phyloP scores from a whole-genome alignment of 129 eudicot genomes.

The Smallanthus sonchifolius region DNA sequence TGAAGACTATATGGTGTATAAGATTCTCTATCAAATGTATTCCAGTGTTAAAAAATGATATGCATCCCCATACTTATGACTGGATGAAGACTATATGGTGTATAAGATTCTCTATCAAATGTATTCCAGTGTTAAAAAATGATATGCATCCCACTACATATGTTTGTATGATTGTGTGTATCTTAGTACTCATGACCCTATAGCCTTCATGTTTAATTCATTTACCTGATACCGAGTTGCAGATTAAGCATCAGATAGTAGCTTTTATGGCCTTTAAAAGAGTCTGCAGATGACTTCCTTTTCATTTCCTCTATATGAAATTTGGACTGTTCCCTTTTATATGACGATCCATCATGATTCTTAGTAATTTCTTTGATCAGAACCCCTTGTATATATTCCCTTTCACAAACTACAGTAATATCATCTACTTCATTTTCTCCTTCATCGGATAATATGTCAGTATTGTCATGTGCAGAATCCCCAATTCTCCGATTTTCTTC shows the following conservation, averaged over 20 bases:
- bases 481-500: constrained; percentile 38
- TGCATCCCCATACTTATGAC: not conserved
- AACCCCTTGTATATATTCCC: constrained; percentile 91
- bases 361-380: constrained; percentile 64
- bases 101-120: not conserved
- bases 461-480: constrained; percentile 32
- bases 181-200: not conserved
- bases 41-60: not conserved
- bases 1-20: not conserved
- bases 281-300: constrained; percentile 50
- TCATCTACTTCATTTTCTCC: constrained; percentile 44
- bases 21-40: not conserved
- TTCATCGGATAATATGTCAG: constrained; percentile 40
- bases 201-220: constrained; percentile 16
- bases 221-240: constrained; percentile 98
- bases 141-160: not conserved
- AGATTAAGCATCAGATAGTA: constrained; percentile 91
- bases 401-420: constrained; percentile 51
- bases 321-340: constrained; percentile 52
- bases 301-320: constrained; percentile 41
- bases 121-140: not conserved
- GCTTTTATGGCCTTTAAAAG: constrained; percentile 66
- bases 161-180: not conserved
- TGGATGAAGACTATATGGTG: not conserved
- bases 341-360: constrained; percentile 30